Evolutionary conservation across 306 rosid species (phyloP), one percentile per base, ranked within the genome.

Genomic region (Cicer chorassanicum): DNA sequence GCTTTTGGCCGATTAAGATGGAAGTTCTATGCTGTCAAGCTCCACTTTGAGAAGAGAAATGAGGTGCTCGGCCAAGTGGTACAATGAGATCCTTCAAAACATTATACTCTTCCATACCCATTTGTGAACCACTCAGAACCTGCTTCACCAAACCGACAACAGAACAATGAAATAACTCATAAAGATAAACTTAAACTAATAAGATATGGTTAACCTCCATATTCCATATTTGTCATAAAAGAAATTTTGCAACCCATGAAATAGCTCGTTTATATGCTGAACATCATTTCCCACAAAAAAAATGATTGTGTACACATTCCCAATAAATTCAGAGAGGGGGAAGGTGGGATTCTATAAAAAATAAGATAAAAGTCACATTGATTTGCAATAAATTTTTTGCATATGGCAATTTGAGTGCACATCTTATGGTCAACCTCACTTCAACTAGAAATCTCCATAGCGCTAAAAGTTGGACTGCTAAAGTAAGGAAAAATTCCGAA

Each of bases 41-140:
- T 42, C 89, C 98, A 74, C 88, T 87, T 79, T 88, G 90, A 34
- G 89, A 78, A 53, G 99, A 83, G 76, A 92, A 84, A 45, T 86
- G 83, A 72, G 96, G 91, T n/a, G 81, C 88, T 61, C 87, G 87
- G 65, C 99, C 95, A 9, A 92, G 99, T 9, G 99, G 96, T 21
- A 94, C 78, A 18, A 91, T 67, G 73, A 85, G 80, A 85, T 92
- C 92, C 87, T 84, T 92, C 89, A 94, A 84, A 72, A 85, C 39
- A 75, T 92, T 92, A 34, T 87, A 94, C 72, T 94, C 95, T 63
- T 90, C 97, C 51, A 57, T 82, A 9, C 80, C 78, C 72, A 94
- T 76, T 63, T 85, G 86, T 18, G 86, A 83, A 59, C 95, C 91
- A 78, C 79, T 88, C 82, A 92, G 81, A 67, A 88, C 97, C 97